Percentiles rank a stretch among this genome's conserved stretches.
These are phyloP conservation scores for Backusella luteola DNA, from an alignment of 192 early-diverging fungal species.

Conservation along the genomic window DNA sequence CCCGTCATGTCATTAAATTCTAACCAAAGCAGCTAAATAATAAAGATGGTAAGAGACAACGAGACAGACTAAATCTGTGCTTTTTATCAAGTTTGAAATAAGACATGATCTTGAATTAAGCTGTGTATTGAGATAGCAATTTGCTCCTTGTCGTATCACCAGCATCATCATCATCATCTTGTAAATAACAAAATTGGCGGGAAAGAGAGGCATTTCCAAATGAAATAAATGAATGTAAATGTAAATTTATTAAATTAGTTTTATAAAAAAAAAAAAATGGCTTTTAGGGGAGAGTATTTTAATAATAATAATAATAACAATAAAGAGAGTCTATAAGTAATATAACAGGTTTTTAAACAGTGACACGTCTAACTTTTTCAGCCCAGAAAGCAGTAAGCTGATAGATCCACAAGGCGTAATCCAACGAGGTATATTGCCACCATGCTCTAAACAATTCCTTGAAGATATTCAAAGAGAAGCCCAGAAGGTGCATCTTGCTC, in stretches of 20 bases:
- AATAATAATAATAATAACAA: not conserved
- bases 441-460: constrained; percentile 18
- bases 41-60: not conserved
- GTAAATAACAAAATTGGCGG: not conserved
- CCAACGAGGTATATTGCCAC: constrained; percentile 5
- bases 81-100: not conserved
- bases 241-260: not conserved
- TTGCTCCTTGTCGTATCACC: not conserved
- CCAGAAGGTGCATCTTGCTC: not conserved
- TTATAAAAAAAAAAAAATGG: not conserved
- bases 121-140: not conserved
- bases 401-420: not conserved
- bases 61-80: not conserved
- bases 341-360: not conserved
- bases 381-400: constrained; percentile 2
- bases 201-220: not conserved
- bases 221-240: not conserved
- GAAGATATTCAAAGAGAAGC: constrained; percentile 1
- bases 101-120: not conserved
- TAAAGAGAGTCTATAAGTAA: not conserved
- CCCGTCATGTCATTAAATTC: no score
- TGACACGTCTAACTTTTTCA: not conserved
- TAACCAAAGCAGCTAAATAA: not conserved
- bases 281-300: not conserved
- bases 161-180: not conserved